These are phyloP conservation scores for Elasticomyces elasticus DNA, from an alignment of 495 filamentous ascomycete genomes.

Conservation along the genomic window DNA sequence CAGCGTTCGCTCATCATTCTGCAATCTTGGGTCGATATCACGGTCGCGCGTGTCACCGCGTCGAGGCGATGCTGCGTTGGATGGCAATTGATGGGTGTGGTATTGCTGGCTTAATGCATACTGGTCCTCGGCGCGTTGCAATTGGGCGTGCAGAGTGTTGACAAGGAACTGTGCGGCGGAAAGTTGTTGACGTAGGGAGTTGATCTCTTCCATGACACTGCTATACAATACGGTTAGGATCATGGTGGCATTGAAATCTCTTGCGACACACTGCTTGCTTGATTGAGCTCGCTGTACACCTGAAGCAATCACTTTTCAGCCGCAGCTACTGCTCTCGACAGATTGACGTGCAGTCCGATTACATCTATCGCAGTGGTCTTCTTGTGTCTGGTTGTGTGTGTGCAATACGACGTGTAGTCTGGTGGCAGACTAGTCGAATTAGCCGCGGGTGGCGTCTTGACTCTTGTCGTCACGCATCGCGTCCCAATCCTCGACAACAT, in stretches of 20 bases:
- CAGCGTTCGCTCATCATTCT: not conserved
- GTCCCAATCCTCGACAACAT: too few species aligned
- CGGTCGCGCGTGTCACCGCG: not conserved
- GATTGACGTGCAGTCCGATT: too few species aligned
- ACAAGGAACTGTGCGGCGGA: conserved; percentile 1
- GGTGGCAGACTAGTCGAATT: too few species aligned
- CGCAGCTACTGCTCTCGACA: too few species aligned
- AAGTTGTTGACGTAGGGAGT: conserved; percentile 2
- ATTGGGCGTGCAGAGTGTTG: not conserved
- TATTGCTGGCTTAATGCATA: not conserved
- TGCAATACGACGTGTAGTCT: too few species aligned
- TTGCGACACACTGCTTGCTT: too few species aligned
- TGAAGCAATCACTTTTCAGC: too few species aligned
- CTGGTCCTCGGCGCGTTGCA: not conserved
- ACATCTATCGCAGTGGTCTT: too few species aligned
- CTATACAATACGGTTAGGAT: not conserved
- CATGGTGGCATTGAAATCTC: not conserved
- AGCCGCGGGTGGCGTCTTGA: too few species aligned
- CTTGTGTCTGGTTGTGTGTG: too few species aligned
- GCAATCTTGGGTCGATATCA: not conserved
- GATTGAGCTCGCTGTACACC: too few species aligned
- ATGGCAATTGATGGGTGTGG: not conserved
- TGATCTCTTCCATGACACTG: conserved; percentile 9
- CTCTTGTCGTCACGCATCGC: too few species aligned
- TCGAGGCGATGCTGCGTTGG: not conserved